Evolutionary conservation across 805 yeast species (phyloP), one percentile per base, ranked within the genome.

Genomic region (Candida pini): DNA sequence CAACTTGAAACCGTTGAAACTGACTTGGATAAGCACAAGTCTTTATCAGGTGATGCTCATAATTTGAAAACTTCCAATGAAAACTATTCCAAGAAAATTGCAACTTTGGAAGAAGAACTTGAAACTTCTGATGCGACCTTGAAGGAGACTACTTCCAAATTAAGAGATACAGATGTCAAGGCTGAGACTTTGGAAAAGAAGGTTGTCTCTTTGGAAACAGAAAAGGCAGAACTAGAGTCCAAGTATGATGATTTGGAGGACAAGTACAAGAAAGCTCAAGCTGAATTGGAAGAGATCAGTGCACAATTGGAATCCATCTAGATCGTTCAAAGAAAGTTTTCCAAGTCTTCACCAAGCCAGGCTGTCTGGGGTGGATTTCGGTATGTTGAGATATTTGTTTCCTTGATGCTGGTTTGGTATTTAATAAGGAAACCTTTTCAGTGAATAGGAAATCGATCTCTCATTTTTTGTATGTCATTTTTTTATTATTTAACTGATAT

Each of bases 111-210:
- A 68, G 88, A 84, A 51, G 94, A 87, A 61, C 71, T 89, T 59
- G 97, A 89, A 69, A 81, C 74, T 54, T 81, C 94, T 43, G 97
- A 90, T 63, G 76, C 78, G 61, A 83, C 85, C 71, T 73, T 88
- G 73, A 84, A 87, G 68, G 94, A 85, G 64, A 84, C 96, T 47
- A 87, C 95, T 45, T 87, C 82, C 57, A 89, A 88, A 69, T 75
- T 90, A 63, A 86, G 96, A 66, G 95, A 87, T 61, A 79, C 95
- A 39, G 98, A 92, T 59, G 78, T 92, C 68, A 87, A 87, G 70
- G 90, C 92, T 48, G 98, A 92, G 68, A 95, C 87, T 64, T 75
- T 87, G 63, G 96, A 88, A 68, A 85, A 95, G 69, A 87, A 83
- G 69, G 95, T 90, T 40, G 73, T 86, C 41, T 85, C 95, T 24